Conservation (phyloP, 2,329 filamentous ascomycete species). For the Harringtonia aguacate region DNA sequence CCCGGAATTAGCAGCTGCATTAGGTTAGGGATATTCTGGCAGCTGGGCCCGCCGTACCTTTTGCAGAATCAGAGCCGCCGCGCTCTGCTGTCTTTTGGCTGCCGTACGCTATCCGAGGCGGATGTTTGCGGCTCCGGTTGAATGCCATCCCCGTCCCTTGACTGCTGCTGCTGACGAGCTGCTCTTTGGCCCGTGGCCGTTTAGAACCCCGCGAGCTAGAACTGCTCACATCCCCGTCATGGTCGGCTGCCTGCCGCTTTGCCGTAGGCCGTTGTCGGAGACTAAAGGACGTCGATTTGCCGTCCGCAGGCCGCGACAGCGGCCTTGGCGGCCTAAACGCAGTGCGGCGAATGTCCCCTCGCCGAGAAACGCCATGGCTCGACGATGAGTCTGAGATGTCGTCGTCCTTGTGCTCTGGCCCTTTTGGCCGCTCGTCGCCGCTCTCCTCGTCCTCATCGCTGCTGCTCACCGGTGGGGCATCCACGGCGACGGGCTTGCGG, state of each 20-base stretch:
- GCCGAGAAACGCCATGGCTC: neutral
- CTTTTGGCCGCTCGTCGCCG: neutral
- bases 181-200: neutral
- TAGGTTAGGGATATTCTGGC: too few species aligned
- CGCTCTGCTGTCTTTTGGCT: neutral
- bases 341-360: slow-evolving; percentile 6
- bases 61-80: neutral
- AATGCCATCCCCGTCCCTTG: neutral
- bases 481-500: slow-evolving; percentile 6
- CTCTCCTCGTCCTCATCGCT: neutral
- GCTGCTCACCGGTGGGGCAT: slow-evolving; percentile 12
- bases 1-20: too few species aligned
- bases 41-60: too few species aligned
- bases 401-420: neutral
- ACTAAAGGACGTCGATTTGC: neutral
- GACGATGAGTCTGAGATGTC: slow-evolving; percentile 4
- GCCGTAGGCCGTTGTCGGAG: neutral
- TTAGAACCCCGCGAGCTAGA: slow-evolving; percentile 1
- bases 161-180: neutral
- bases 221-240: neutral
- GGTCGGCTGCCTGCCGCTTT: neutral
- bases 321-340: slow-evolving; percentile 1
- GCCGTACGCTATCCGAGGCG: neutral
- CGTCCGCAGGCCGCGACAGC: neutral
- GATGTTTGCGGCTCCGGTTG: neutral